Percentiles rank a stretch among this genome's conserved stretches.
phyloP scores from a whole-genome alignment of 345 rosid species.

The Populus nigra region DNA sequence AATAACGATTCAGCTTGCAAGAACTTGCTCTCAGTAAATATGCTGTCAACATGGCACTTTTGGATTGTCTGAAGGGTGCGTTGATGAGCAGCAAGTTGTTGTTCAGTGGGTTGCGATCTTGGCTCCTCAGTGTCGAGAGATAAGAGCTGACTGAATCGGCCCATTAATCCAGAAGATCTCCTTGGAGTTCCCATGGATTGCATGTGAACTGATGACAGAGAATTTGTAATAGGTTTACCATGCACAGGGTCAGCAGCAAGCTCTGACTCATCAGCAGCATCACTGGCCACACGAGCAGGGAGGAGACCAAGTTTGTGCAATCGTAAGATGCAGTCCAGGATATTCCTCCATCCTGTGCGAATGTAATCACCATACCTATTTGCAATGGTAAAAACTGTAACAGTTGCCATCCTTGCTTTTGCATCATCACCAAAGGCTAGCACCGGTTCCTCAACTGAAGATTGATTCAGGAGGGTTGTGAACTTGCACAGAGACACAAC shows the following conservation, averaged over 20 bases:
- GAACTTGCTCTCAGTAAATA: slow-evolving; percentile 94
- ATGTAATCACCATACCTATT: slow-evolving; percentile 93
- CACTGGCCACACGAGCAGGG: slow-evolving; percentile 97
- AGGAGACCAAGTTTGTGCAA: slow-evolving; percentile 97
- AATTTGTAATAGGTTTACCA: slow-evolving; percentile 74
- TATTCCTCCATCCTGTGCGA: slow-evolving; percentile 96
- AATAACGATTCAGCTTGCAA: slow-evolving; percentile 89
- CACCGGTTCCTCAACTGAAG: slow-evolving; percentile 86
- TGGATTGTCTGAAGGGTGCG: slow-evolving; percentile 93
- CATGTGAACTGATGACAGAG: slow-evolving; percentile 72
- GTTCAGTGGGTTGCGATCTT: slow-evolving; percentile 94
- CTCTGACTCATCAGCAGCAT: slow-evolving; percentile 96
- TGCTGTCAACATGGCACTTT: slow-evolving; percentile 96
- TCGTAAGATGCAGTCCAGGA: slow-evolving; percentile 88
- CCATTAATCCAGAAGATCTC: slow-evolving; percentile 98
- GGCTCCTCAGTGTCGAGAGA: slow-evolving; percentile 99
- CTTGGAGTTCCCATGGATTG: slow-evolving; percentile 87
- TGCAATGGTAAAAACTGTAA: slow-evolving; percentile 94
- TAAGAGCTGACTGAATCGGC: slow-evolving; percentile 97
- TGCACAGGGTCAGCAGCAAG: slow-evolving; percentile 73
- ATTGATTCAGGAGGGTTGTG: slow-evolving; percentile 87
- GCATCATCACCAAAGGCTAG: slow-evolving; percentile 94
- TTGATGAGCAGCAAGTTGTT: slow-evolving; percentile 98
- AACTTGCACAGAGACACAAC: slow-evolving; percentile 94
- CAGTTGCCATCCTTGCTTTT: slow-evolving; percentile 93